Conservation (phyloP, 2,329 filamentous ascomycete genomes). For the Botrytis squamosa region DNA sequence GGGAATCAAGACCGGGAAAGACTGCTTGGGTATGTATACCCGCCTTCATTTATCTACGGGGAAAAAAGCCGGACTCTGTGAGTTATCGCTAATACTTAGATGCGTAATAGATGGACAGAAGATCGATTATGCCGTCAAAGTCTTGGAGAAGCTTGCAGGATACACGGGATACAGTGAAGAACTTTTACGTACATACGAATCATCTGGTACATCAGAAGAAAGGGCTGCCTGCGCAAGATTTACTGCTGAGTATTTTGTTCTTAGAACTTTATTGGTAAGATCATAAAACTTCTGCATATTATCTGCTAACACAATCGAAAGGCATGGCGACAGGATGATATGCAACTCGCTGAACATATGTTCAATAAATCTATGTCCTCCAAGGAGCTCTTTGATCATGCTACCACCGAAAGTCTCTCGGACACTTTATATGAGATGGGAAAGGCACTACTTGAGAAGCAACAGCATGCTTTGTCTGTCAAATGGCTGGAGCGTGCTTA, state of each 20-base stretch:
- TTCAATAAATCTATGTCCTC: constrained; percentile 58
- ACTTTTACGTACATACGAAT: constrained; percentile 39
- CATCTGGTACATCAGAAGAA: constrained; percentile 29
- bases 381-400: constrained; percentile 45
- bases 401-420: constrained; percentile 59
- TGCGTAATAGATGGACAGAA: constrained; percentile 42
- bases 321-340: constrained; percentile 71
- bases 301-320: constrained; percentile 39
- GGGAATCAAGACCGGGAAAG: constrained; percentile 63
- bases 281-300: neutral
- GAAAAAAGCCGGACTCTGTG: neutral
- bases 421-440: constrained; percentile 74
- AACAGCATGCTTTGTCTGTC: constrained; percentile 54
- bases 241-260: constrained; percentile 38
- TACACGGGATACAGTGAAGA: constrained; percentile 56
- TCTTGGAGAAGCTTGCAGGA: constrained; percentile 63
- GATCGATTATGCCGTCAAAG: constrained; percentile 55
- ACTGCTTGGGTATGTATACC: constrained; percentile 56
- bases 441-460: constrained; percentile 52
- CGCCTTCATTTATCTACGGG: fast-evolving
- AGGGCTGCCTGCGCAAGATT: constrained; percentile 37
- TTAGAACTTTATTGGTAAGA: constrained; percentile 54
- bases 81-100: neutral
- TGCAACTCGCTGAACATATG: constrained; percentile 78
- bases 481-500: constrained; percentile 74